Evolutionary conservation across 2,329 filamentous ascomycete species (phyloP).

Genomic region (Biscogniauxia mediterranea): DNA sequence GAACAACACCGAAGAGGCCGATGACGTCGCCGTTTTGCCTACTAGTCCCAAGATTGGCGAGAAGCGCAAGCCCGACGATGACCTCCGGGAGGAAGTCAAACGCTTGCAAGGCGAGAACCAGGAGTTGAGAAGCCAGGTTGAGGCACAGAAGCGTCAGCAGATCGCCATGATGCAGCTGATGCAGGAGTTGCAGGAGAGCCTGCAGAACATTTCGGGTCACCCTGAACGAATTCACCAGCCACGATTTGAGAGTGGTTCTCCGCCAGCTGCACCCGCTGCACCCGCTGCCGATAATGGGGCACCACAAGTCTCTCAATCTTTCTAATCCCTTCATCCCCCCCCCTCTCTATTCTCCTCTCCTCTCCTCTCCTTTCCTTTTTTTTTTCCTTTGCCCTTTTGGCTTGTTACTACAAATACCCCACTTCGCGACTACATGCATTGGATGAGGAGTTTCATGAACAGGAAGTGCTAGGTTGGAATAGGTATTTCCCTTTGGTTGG

Average conservation of each 20-base stretch:
- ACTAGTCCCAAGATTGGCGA: conserved; percentile 30
- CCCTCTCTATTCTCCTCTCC: background rate
- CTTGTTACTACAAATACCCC: background rate
- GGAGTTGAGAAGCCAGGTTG: conserved; percentile 51
- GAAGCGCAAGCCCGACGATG: conserved; percentile 52
- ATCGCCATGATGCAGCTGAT: conserved; percentile 20
- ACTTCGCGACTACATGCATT: background rate
- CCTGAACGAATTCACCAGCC: background rate
- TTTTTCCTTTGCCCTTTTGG: background rate
- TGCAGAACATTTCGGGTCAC: background rate
- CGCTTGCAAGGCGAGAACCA: conserved; percentile 64
- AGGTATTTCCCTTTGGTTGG: background rate
- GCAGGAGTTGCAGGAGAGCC: background rate
- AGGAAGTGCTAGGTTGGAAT: background rate
- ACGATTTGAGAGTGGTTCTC: background rate
- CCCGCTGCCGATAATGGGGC: background rate
- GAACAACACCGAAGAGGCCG: conserved; percentile 38
- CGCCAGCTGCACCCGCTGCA: too few relatives aligned
- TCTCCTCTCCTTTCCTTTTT: background rate
- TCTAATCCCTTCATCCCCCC: background rate
- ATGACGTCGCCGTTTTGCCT: background rate
- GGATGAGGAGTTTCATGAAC: background rate
- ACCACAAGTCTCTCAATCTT: background rate
- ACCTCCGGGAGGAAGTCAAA: conserved; percentile 64
- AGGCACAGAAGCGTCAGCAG: conserved; percentile 46